A percentile compares a stretch with the other conserved stretches of the same genome.
Conservation (phyloP, 2,329 filamentous ascomycete species). For the Penicillium sp. region DNA sequence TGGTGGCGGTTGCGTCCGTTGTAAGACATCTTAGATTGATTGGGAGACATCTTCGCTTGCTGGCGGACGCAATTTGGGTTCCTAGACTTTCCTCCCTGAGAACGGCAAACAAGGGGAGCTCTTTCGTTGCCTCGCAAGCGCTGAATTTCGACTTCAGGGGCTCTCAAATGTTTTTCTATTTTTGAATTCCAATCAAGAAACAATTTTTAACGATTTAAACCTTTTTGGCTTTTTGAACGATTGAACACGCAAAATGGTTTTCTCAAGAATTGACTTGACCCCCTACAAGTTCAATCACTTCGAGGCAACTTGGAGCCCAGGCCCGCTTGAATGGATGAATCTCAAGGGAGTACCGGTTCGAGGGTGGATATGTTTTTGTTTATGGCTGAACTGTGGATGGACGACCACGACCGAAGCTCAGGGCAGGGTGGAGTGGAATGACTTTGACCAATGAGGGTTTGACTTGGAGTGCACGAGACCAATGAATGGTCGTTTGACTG, state of each 20-base stretch:
- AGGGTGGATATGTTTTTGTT: conserved; percentile 3
- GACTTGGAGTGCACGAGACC: too few species aligned
- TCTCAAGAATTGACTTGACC: conserved; percentile 9
- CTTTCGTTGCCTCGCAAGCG: conserved; percentile 9
- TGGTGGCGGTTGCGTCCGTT: not conserved
- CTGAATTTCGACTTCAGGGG: conserved; percentile 21
- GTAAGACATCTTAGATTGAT: not conserved
- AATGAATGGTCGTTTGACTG: too few species aligned
- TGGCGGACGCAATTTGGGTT: not conserved
- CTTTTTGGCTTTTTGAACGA: conserved; percentile 3
- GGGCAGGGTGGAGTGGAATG: not conserved
- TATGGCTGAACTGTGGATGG: not conserved
- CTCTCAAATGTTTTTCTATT: conserved; percentile 8
- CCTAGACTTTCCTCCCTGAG: not conserved
- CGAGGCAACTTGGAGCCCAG: conserved; percentile 11
- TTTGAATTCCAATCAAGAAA: conserved; percentile 9
- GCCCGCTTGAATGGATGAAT: conserved; percentile 8
- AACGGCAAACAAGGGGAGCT: conserved; percentile 6
- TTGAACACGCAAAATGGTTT: conserved; percentile 12
- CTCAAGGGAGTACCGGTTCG: not conserved
- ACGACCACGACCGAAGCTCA: not conserved
- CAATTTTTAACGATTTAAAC: conserved; percentile 1
- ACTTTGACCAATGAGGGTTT: not conserved
- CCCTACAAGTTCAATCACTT: conserved; percentile 19
- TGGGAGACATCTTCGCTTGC: not conserved